Base-by-base conservation (phyloP, 1,139 yeast genomes). In the Waltiozyma sp. region DNA sequence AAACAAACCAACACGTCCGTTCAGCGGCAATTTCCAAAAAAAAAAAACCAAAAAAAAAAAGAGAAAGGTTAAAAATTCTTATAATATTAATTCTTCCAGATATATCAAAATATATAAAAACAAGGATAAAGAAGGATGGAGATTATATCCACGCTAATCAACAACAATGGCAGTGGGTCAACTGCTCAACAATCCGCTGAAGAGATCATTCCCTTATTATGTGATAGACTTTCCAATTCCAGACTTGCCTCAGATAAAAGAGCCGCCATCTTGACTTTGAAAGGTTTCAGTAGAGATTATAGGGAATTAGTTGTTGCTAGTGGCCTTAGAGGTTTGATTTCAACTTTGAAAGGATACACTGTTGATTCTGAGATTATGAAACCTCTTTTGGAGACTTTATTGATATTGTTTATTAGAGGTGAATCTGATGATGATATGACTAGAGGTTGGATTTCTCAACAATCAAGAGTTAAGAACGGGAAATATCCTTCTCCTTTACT, bases 251-350 rank as follows among this genome's bases (percentile, higher is more conserved):
- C 86, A 37, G 98, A 93, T 62, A 70, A 97, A 50, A 68, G 95
- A 43, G 91, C 96, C 1, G 97, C 98, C 0, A 85, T 91, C 3
- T 69, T 91, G 40, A 93, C 95, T 0, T 68, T 93, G 50, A 89
- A 91, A 59, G 87, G 95, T 40, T 89, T 89, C 59, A 79, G 94
- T 49, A 69, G 97, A 46, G 89, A 87, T 56, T 87, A 83, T 60
- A 69, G 98, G 52, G 98, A 93, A 60, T 66, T 80, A 3, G 97
- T 93, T 3, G 88, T 91, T 40, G 95, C 95, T 38, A 78, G 83
- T 48, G 97, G 95, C 1, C 67, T 91, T 38, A 71, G 89, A 48
- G 88, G 91, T 1, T 66, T 93, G 47, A 70, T 91, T 14, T 61
- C 70, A 26, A 79, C 91, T 0, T 65, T 93, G 44, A 72, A 72